Base-by-base conservation (phyloP, 805 yeast species). In the Saccharomyces mikatae region DNA sequence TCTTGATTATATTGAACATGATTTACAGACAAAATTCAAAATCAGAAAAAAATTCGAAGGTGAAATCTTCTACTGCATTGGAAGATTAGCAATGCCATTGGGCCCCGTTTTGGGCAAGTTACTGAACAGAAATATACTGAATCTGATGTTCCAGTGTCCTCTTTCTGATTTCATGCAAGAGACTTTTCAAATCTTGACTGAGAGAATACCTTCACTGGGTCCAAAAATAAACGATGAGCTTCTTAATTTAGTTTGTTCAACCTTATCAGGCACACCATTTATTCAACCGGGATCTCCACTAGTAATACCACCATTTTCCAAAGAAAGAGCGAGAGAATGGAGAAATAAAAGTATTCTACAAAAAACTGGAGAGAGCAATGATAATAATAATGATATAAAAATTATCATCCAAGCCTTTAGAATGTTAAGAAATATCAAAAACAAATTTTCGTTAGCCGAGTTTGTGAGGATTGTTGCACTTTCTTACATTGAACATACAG, bases 31-130 rank as follows among this genome's bases (percentile, higher is more conserved):
- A 2, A 71, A 68, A 46, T 66, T 71, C 11, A 79, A 82, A 56
- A 66, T 76, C 2, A 77, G 89, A 56, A 83, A 81, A 62, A 92
- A 86, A 50, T 81, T 86, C 41, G 95, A 88, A 59, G 85, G 87
- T 0, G 89, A 96, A 0, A 83, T 91, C 21, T 91, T 90, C 63
- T 87, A 87, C 60, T 90, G 97, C 66, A 77, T 91, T 46, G 87
- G 90, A 0, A 86, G 87, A 70, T 73, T 91, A 32, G 90, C 96
- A 0, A 77, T 78, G 26, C 89, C 97, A 0, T 88, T 89, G 14
- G 96, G 96, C 0, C 90, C 95, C 14, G 92, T 94, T 0, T 75
- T 91, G 56, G 86, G 96, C 0, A 89, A 89, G 63, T 89, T 87
- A 65, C 73, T 91, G 52, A 89, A 87, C 58, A 78, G 86, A 55